Percentiles rank a stretch among this genome's conserved stretches.
phyloP scores from a whole-genome alignment of 108 stramenopile genomes.

The Fistulifera pelliculosa region DNA sequence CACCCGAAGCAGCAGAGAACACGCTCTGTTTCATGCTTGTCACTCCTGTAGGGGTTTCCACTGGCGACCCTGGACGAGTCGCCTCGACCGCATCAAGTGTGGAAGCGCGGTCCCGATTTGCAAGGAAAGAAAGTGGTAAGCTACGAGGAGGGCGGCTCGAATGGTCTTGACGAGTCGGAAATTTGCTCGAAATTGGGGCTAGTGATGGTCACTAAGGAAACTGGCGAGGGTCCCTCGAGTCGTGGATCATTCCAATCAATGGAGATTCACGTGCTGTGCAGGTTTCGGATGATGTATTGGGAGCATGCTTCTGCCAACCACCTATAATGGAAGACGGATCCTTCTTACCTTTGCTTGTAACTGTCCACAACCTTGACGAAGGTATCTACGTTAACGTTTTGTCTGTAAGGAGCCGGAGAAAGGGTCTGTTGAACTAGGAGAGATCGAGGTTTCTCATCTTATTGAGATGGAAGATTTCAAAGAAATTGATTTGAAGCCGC shows the following conservation, averaged over 20 bases:
- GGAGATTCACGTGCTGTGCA: constrained; percentile 54
- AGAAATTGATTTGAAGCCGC: constrained; percentile 40
- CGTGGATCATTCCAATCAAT: constrained; percentile 69
- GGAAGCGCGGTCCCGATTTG: constrained; percentile 71
- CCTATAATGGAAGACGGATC: constrained; percentile 26
- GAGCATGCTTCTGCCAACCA: constrained; percentile 62
- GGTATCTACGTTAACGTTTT: constrained; percentile 31
- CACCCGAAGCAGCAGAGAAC: constrained; percentile 70
- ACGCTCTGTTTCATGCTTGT: constrained; percentile 75
- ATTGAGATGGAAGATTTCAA: constrained; percentile 15
- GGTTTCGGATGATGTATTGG: constrained; percentile 57
- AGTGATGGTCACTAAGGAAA: constrained; percentile 49
- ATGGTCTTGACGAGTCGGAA: constrained; percentile 54
- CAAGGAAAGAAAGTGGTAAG: constrained; percentile 78
- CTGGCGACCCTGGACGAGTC: constrained; percentile 83
- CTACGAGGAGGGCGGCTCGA: constrained; percentile 86
- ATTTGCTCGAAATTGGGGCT: constrained; percentile 69
- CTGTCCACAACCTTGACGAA: constrained; percentile 24
- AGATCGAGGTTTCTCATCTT: constrained; percentile 5
- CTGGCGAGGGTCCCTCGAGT: constrained; percentile 50
- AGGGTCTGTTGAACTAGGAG: constrained; percentile 12
- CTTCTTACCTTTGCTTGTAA: constrained; percentile 55
- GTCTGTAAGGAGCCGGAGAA: constrained; percentile 10
- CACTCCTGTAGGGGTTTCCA: constrained; percentile 84
- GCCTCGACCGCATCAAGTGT: constrained; percentile 76